Conservation (phyloP, 192 early-diverging fungal species). For the Backusella tuberculispora region DNA sequence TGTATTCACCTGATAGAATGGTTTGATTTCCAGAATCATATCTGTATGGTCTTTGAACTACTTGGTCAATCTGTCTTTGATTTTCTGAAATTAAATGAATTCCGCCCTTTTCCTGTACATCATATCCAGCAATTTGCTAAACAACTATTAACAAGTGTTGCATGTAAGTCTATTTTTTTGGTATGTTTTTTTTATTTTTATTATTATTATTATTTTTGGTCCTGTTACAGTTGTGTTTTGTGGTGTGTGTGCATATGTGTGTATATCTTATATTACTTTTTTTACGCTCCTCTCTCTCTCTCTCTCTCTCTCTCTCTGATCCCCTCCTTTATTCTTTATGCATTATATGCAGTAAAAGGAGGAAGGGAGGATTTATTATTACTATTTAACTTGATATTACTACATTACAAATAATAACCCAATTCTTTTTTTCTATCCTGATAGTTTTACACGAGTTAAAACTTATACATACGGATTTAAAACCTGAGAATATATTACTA, state of each 20-base stretch:
- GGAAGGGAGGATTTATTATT: neutral
- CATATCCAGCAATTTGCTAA: constrained; percentile 88
- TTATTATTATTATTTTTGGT: too few relatives aligned
- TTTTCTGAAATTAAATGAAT: constrained; percentile 93
- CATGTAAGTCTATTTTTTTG: constrained; percentile 55
- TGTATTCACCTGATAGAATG: constrained; percentile 88
- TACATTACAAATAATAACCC: neutral
- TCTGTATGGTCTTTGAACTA: constrained; percentile 98
- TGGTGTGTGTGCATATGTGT: too few relatives aligned
- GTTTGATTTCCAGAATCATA: constrained; percentile 93
- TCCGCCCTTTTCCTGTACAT: constrained; percentile 83
- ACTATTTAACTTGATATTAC: too few relatives aligned
- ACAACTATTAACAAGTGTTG: constrained; percentile 87
- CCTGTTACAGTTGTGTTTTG: too few relatives aligned
- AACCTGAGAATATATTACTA: constrained; percentile 95
- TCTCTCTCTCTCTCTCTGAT: neutral
- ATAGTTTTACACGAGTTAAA: constrained; percentile 82
- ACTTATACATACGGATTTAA: constrained; percentile 96
- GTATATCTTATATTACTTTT: neutral
- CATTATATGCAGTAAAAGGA: neutral
- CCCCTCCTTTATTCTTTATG: neutral
- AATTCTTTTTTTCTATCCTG: neutral
- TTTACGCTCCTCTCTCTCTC: neutral
- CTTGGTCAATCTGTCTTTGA: constrained; percentile 91
- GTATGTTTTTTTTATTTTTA: neutral